Conservation (phyloP, 1,284 basidiomycete genomes). For the Ustilago xerochloae region DNA sequence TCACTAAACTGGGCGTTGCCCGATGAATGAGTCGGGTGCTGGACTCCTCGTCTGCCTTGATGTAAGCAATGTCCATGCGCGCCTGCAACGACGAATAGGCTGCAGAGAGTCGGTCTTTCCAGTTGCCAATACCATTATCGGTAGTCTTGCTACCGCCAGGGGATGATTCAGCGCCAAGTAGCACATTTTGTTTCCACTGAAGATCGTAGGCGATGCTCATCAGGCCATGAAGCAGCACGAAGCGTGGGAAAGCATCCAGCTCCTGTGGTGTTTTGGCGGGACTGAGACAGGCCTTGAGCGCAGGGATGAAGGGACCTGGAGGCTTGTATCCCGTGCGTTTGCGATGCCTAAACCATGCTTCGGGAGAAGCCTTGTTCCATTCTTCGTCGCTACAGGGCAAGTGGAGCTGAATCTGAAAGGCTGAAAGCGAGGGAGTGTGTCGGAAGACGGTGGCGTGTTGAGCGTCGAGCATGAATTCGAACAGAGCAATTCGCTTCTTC, state of each 20-base stretch:
- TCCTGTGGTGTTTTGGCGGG: slow-evolving; percentile 51
- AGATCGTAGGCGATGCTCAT: slow-evolving; percentile 60
- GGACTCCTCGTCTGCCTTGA: slow-evolving; percentile 51
- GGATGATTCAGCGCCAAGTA: slow-evolving; percentile 47
- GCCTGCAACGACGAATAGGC: slow-evolving; percentile 48
- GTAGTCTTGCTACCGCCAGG: slow-evolving; percentile 23
- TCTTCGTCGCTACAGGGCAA: slow-evolving; percentile 53
- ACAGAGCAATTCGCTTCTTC: slow-evolving; percentile 56
- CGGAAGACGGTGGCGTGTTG: slow-evolving; percentile 57
- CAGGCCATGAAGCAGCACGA: slow-evolving; percentile 54
- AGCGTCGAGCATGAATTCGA: slow-evolving; percentile 55
- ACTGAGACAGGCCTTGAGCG: slow-evolving; percentile 51
- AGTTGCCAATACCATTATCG: slow-evolving; percentile 44
- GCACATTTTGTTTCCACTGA: slow-evolving; percentile 56
- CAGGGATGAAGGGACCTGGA: slow-evolving; percentile 46
- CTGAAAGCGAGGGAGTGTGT: slow-evolving; percentile 53
- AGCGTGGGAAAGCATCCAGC: slow-evolving; percentile 50
- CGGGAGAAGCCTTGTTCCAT: slow-evolving; percentile 48
- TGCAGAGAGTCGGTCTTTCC: slow-evolving; percentile 47
- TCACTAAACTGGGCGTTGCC: slow-evolving; percentile 49
- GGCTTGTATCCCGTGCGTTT: slow-evolving; percentile 46
- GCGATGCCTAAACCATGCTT: slow-evolving; percentile 44
- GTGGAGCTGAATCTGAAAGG: slow-evolving; percentile 53
- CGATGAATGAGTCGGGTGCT: slow-evolving; percentile 45
- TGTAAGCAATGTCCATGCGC: slow-evolving; percentile 50